Percentiles rank a stretch among this genome's conserved stretches.
Evolutionary conservation across 2,329 filamentous ascomycete genomes (phyloP).

Genomic region (Calonectria crousiana): DNA sequence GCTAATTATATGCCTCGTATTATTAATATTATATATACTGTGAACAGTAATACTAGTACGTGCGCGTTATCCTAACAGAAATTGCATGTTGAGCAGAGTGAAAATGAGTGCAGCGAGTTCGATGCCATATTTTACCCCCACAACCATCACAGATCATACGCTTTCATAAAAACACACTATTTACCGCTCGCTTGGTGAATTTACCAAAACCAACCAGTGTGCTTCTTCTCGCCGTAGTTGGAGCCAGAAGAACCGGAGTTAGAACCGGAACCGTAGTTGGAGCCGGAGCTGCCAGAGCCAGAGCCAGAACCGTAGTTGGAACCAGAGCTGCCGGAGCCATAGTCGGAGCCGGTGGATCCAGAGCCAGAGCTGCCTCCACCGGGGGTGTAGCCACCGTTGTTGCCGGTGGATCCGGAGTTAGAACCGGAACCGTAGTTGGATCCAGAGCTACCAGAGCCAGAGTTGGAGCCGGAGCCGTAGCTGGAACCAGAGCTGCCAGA

Average conservation of each 20-base stretch:
- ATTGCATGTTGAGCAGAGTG: not conserved
- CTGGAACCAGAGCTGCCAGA: not conserved
- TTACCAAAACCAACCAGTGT: not conserved
- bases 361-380: not conserved
- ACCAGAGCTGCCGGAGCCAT: not conserved
- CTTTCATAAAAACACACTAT: not conserved
- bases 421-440: not conserved
- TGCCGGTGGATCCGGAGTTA: not conserved
- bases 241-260: not conserved
- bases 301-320: not conserved
- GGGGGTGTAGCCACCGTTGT: too few species aligned
- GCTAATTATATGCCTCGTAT: not conserved
- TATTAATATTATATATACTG: conserved; percentile 1
- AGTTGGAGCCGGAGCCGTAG: not conserved
- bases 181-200: not conserved
- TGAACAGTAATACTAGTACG: not conserved
- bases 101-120: not conserved
- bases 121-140: not conserved
- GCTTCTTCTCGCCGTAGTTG: not conserved
- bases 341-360: not conserved
- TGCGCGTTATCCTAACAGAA: not conserved
- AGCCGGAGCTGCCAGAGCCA: not conserved
- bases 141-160: not conserved
- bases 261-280: not conserved
- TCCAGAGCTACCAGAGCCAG: not conserved